Conservation (phyloP, 2,329 filamentous ascomycete species). For the Calonectria naviculata region DNA sequence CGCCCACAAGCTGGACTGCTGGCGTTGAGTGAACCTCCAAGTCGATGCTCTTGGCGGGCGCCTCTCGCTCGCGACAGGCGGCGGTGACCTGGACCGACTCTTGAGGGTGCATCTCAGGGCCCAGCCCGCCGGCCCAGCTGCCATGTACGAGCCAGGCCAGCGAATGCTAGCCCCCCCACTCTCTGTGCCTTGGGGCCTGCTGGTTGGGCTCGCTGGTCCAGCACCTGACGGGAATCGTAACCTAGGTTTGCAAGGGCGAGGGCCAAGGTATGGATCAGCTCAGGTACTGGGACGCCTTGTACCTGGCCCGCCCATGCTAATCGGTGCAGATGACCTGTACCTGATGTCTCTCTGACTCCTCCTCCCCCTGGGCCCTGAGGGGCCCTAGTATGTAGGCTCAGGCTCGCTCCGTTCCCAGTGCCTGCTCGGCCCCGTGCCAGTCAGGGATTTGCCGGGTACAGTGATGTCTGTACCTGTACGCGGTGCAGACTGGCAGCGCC, state of each 20-base stretch:
- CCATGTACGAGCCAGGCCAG: background rate
- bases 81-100: background rate
- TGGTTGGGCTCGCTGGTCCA: constrained; percentile 23
- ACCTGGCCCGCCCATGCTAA: constrained; percentile 48
- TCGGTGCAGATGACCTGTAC: constrained; percentile 51
- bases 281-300: constrained; percentile 45
- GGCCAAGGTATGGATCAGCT: constrained; percentile 38
- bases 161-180: background rate
- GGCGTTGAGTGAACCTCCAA: constrained; percentile 13
- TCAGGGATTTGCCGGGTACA: constrained; percentile 4
- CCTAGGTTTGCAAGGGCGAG: constrained; percentile 35
- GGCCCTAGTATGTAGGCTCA: background rate
- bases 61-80: background rate
- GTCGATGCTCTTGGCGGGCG: constrained; percentile 19
- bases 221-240: constrained; percentile 31
- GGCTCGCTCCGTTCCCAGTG: constrained; percentile 11
- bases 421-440: background rate
- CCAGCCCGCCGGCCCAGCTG: background rate
- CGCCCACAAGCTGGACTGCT: constrained; percentile 19
- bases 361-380: constrained; percentile 16
- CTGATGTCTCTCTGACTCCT: constrained; percentile 44
- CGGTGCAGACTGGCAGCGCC: background rate
- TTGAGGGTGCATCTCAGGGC: background rate
- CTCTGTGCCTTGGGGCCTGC: constrained; percentile 13
- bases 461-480: background rate